These are phyloP conservation scores for Linum tenue DNA, from an alignment of 345 rosid species.

Conservation along the genomic window DNA sequence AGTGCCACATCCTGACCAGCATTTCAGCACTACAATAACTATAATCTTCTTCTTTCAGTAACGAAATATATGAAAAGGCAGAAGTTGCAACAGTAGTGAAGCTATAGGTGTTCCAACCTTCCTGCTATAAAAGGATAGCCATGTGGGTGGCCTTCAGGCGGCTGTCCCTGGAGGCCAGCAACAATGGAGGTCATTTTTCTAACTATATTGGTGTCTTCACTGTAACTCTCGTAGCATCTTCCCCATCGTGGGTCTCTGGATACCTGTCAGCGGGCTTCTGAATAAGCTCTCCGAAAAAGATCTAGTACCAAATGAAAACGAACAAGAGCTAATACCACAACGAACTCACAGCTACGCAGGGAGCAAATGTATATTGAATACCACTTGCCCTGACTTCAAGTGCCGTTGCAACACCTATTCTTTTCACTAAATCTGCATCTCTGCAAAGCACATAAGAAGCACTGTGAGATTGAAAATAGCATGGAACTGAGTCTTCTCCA, in stretches of 20 bases:
- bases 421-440: constrained; percentile 56
- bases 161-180: constrained; percentile 74
- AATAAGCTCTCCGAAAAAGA: constrained; percentile 8
- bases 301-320: background rate
- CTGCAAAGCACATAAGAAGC: constrained; percentile 27
- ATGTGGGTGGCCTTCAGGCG: constrained; percentile 51
- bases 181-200: constrained; percentile 54
- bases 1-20: no score
- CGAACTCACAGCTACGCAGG: constrained; percentile 71
- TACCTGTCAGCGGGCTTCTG: constrained; percentile 37
- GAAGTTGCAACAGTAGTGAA: background rate
- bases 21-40: no score
- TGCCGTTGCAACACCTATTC: constrained; percentile 69
- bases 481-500: no score
- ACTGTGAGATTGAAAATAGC: constrained; percentile 7
- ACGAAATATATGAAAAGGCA: no score
- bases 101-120: constrained; percentile 36
- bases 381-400: constrained; percentile 88
- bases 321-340: background rate
- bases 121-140: constrained; percentile 79
- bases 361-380: constrained; percentile 71
- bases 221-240: constrained; percentile 68
- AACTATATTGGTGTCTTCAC: constrained; percentile 60
- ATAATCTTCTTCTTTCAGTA: background rate
- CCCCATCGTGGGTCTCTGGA: constrained; percentile 88